These are phyloP conservation scores for Panaeolus cyanescens DNA, from an alignment of 768 basidiomycete species.

Conservation along the genomic window DNA sequence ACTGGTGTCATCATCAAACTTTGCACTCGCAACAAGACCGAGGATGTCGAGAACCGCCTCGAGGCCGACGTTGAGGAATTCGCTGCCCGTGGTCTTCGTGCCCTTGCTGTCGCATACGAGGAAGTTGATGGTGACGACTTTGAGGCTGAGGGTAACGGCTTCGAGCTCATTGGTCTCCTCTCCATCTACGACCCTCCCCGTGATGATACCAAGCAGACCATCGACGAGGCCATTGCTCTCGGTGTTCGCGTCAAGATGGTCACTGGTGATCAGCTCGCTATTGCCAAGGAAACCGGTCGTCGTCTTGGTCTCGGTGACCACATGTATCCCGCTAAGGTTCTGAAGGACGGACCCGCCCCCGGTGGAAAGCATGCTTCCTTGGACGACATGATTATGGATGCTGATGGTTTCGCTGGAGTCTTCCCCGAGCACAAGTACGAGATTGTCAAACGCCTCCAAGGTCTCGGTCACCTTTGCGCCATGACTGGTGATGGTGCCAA, in stretches of 20 bases:
- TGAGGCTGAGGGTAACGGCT: conserved; percentile 92
- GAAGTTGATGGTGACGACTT: conserved; percentile 82
- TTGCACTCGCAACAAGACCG: conserved; percentile 96
- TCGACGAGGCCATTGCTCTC: conserved; percentile 93
- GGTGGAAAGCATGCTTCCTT: conserved; percentile 81
- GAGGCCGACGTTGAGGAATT: conserved; percentile 97
- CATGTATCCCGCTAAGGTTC: conserved; percentile 99
- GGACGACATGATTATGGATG: conserved; percentile 99
- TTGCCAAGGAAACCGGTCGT: conserved; percentile 98
- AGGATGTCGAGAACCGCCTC: conserved; percentile 86
- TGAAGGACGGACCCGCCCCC: conserved; percentile 93
- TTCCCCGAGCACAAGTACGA: conserved; percentile 99
- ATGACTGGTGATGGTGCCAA: conserved; percentile 99
- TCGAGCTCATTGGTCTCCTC: conserved; percentile 95
- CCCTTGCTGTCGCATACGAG: conserved; percentile 94
- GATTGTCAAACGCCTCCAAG: conserved; percentile 98
- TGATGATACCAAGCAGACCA: conserved; percentile 98
- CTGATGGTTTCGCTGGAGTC: conserved; percentile 98
- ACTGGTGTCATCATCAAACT: conserved; percentile 98
- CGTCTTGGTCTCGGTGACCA: conserved; percentile 98
- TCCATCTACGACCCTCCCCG: conserved; percentile 98
- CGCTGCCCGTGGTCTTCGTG: conserved; percentile 94
- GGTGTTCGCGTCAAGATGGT: conserved; percentile 99
- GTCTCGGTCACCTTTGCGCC: conserved; percentile 92
- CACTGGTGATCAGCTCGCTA: conserved; percentile 99